Evolutionary conservation across 331 rosid genomes (phyloP), one percentile per base, ranked within the genome.

Genomic region (Saraca asoca): DNA sequence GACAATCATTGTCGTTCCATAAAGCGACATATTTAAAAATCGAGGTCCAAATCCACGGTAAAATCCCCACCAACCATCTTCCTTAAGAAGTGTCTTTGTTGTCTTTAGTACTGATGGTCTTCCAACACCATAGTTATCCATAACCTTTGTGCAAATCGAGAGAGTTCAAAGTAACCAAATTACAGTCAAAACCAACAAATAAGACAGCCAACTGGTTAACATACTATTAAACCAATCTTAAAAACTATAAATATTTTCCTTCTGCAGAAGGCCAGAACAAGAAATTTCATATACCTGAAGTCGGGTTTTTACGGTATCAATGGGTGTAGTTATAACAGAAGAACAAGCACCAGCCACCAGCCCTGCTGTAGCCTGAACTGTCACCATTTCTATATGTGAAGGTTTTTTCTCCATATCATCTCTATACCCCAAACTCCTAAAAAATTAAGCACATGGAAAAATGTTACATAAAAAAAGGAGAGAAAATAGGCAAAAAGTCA

Each of bases 41-140:
- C 97, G 86, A 58, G 90, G 96, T 66, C 90, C 91, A 70, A 91
- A 91, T 6, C 97, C 97, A 66, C 95, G 53, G 69, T 91, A 91
- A 79, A 88, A 86, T 6, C 97, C 97, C 95, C 87, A 20, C 96
- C 96, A 88, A 12, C 97, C 97, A 83, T 88, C 91, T 78, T 88
- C 96, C 75, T 74, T 70, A 16, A 88, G 69, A 46, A 88, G 90
- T 9, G 68, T 52, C 70, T 79, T 86, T 66, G 91, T 24, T 12
- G 96, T 86, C 85, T 88, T 91, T 62, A 86, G 16, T 41, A 88
- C 88, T 8, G 96, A 86, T 42, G 97, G 96, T 76, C 96, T 81
- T 73, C 96, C 97, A 55, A 20, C 69, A 41, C 88, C 91, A 55
- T 72, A 85, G 67, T 88, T 66, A 71, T 88, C 96, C 78, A 88